These are phyloP conservation scores for Rossbeevera mucosa DNA, from an alignment of 768 basidiomycete species.

Conservation along the genomic window DNA sequence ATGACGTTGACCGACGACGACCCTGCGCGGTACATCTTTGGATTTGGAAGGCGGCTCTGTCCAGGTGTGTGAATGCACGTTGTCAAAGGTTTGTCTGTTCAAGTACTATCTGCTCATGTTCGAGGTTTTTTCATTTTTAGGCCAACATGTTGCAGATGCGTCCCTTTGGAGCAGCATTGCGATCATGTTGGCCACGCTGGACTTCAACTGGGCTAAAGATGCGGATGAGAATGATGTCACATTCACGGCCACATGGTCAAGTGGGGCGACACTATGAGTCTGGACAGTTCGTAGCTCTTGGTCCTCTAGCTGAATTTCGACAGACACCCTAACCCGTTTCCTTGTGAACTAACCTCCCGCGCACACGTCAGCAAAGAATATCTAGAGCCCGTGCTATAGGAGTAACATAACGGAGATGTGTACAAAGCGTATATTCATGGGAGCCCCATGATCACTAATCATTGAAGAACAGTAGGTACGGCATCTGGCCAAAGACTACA, in stretches of 20 bases:
- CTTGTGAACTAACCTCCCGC: background rate
- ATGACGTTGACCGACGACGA: conserved; percentile 6
- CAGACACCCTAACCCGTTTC: background rate
- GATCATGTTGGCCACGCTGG: background rate
- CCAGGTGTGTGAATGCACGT: background rate
- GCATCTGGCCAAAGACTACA: too few species aligned
- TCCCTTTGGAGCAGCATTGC: background rate
- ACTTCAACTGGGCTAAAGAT: background rate
- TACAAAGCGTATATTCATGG: too few species aligned
- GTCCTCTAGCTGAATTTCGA: background rate
- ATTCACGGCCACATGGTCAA: background rate
- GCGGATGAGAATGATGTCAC: background rate
- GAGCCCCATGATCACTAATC: too few species aligned
- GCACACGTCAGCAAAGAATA: background rate
- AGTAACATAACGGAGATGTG: too few species aligned
- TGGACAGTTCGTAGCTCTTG: background rate
- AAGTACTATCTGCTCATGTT: too few species aligned
- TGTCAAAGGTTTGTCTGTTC: too few species aligned
- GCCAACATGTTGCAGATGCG: background rate
- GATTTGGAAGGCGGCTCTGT: background rate
- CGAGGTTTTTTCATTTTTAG: background rate
- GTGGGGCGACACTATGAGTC: background rate
- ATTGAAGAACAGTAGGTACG: too few species aligned
- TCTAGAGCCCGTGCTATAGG: background rate
- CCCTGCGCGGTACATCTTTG: conserved; percentile 4